phyloP scores from a whole-genome alignment of 805 yeast species.

The Zygotorulaspora danielsina region DNA sequence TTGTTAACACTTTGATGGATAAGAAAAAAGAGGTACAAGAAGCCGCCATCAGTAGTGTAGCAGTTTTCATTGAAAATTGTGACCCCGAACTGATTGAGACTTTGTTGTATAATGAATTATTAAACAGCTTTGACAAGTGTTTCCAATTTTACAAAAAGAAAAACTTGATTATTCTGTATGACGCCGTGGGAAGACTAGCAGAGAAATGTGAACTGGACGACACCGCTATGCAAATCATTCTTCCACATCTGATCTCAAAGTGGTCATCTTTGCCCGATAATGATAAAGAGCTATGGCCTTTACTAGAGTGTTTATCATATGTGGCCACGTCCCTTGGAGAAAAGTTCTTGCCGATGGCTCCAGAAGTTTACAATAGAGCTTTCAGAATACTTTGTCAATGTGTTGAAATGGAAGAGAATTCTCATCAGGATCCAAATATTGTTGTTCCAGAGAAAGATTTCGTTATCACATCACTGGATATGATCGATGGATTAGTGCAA shows the following conservation, averaged over 20 bases:
- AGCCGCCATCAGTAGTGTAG: constrained; percentile 83
- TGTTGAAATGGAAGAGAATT: constrained; percentile 60
- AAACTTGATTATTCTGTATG: constrained; percentile 77
- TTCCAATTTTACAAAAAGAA: constrained; percentile 75
- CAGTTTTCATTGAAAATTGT: constrained; percentile 75
- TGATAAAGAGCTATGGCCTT: constrained; percentile 85
- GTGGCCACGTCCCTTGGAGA: constrained; percentile 86
- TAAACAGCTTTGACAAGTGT: constrained; percentile 68
- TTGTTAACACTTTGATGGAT: constrained; percentile 73
- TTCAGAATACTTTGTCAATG: constrained; percentile 62
- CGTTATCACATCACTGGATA: constrained; percentile 80
- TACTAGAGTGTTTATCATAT: constrained; percentile 87
- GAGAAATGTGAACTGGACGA: constrained; percentile 63
- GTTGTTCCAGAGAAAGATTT: constrained; percentile 87
- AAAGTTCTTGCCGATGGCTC: constrained; percentile 81
- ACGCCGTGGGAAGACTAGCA: constrained; percentile 84
- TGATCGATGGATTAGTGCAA: constrained; percentile 89
- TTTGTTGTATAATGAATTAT: constrained; percentile 55
- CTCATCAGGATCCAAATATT: constrained; percentile 59
- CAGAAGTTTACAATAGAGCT: constrained; percentile 79
- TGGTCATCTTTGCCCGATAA: constrained; percentile 76
- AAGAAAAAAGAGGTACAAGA: constrained; percentile 90
- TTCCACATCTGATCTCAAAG: constrained; percentile 77
- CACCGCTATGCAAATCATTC: constrained; percentile 52
- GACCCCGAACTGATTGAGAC: constrained; percentile 59